Base-by-base conservation (phyloP, 192 early-diverging fungal genomes). In the Umbelopsis sp. region DNA sequence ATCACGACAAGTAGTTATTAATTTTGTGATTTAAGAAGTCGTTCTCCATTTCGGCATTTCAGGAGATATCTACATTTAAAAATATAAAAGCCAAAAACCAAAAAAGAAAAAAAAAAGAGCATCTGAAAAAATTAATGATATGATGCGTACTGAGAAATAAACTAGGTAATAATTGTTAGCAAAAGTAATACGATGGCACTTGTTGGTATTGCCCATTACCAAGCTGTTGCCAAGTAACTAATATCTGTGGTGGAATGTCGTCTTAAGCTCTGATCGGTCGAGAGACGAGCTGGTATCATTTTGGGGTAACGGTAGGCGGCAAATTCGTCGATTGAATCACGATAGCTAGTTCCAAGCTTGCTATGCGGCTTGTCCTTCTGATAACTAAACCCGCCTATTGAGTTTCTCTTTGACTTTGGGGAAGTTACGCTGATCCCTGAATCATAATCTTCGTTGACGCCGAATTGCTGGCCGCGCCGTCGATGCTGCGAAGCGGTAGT, bases 231-330 rank as follows among this genome's bases (percentile, higher is more conserved):
- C 30, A 61, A 61, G 25, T 61, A 61, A 4, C 55, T 30, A 4
- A 61, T 61, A 61, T 61, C 55, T 35, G 55, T 61, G 27, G 55
- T 61, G 12, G 55, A 61, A 61, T 61, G 55, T 16, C 55, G 55
- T 7, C 55, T 27, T 15, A 35, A 4, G 16, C 33, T 30, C 4
- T 30, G 55, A 27, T 61, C 55, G 0, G 25, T 3, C 11, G 55
- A 16, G 9, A 21, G 55, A 35, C 16, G 25, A 12, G 33, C 30
- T 61, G 55, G 55, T 27, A 61, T 25, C 55, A 61, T 61, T 25
- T 61, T 61, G 3, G 55, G 55, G 55, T 61, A 61, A 18, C 55
- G 55, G 33, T 33, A 61, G 12, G 55, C 55, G 6, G 55, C 55
- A 25, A 61, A 61, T 27, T 61, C 55, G 16, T 61, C 55, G n/a